phyloP scores from a whole-genome alignment of 2,329 filamentous ascomycete genomes.

The Microsporum audouinii region DNA sequence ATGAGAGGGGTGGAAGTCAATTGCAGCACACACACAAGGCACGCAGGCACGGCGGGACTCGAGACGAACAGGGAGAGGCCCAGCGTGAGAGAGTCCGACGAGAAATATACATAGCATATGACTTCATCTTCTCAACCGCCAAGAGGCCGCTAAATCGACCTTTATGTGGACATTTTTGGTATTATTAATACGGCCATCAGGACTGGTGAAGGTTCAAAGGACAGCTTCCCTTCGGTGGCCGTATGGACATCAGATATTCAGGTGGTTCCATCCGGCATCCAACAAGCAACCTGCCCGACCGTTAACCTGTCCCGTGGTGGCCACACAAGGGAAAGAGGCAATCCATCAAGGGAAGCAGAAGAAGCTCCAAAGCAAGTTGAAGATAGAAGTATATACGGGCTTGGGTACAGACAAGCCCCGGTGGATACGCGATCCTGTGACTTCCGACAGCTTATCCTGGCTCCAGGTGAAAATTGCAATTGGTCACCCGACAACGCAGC shows the following conservation, averaged over 20 bases:
- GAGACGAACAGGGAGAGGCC: not conserved
- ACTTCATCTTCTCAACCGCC: not conserved
- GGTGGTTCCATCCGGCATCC: no score
- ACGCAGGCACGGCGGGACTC: no score
- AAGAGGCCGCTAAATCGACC: not conserved
- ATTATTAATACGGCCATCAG: not conserved
- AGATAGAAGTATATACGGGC: not conserved
- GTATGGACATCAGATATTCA: no score
- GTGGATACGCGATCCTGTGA: constrained; percentile 4
- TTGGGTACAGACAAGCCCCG: not conserved
- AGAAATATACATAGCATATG: not conserved
- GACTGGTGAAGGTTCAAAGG: not conserved
- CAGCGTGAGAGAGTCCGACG: not conserved
- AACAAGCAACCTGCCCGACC: no score
- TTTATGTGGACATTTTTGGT: not conserved
- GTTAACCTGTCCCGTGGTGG: no score
- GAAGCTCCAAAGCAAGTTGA: not conserved
- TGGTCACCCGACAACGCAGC: constrained; percentile 28
- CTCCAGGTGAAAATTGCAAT: constrained; percentile 27
- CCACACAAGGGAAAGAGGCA: no score
- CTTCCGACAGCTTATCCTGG: constrained; percentile 16
- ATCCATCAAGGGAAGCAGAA: not conserved
- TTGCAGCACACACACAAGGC: not conserved
- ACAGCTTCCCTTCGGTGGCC: no score
- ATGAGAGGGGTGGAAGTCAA: not conserved